Percentiles rank a stretch among this genome's conserved stretches.
phyloP scores from a whole-genome alignment of 1,284 basidiomycete species.

The Cerrena zonata region DNA sequence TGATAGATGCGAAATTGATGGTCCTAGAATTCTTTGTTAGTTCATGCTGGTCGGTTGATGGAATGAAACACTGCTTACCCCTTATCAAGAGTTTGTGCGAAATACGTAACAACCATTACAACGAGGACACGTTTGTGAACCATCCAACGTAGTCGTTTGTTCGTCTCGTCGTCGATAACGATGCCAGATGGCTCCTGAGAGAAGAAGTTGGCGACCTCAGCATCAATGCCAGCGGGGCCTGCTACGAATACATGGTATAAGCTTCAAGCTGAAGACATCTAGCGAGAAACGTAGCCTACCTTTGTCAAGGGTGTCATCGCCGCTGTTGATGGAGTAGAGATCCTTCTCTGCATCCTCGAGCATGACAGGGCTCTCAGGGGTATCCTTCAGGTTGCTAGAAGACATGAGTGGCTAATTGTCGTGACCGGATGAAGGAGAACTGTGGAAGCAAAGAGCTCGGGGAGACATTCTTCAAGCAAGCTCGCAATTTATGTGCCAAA shows the following conservation, averaged over 20 bases:
- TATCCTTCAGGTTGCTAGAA: conserved; percentile 15
- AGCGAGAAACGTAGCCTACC: conserved; percentile 5
- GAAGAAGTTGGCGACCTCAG: conserved; percentile 45
- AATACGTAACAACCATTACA: conserved; percentile 54
- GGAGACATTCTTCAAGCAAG: not conserved
- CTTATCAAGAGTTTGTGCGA: conserved; percentile 47
- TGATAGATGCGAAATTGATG: conserved; percentile 51
- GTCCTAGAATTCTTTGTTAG: conserved; percentile 27
- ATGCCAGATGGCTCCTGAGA: conserved; percentile 27
- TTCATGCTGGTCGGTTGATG: not conserved
- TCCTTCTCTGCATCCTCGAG: conserved; percentile 30
- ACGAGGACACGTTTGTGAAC: conserved; percentile 47
- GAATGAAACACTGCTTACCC: conserved; percentile 25
- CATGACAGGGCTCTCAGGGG: conserved; percentile 11
- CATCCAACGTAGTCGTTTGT: conserved; percentile 41
- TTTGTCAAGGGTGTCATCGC: conserved; percentile 10
- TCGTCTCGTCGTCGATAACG: conserved; percentile 42
- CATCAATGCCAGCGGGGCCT: conserved; percentile 37
- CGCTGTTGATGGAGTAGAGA: conserved; percentile 20
- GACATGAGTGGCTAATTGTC: conserved; percentile 7
- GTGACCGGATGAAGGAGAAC: not conserved
- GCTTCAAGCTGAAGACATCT: too few relatives aligned
- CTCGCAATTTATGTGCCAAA: not conserved
- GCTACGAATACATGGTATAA: conserved; percentile 6
- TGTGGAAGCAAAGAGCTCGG: not conserved